Evolutionary conservation across 371 early-diverging fungal genomes (phyloP).

Genomic region (Phascolomyces articulosus): DNA sequence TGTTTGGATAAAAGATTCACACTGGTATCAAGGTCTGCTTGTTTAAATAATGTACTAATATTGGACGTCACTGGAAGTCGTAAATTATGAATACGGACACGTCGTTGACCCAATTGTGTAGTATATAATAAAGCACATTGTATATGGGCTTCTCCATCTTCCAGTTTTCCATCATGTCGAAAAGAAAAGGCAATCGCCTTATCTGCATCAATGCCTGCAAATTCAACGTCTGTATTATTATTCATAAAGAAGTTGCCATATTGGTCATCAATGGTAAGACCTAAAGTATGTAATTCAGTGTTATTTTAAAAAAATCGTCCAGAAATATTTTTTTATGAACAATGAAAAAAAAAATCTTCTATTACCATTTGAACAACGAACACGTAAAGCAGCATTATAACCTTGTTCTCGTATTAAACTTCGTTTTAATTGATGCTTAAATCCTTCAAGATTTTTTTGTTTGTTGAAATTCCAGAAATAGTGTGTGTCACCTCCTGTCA

Average conservation of each 20-base stretch:
- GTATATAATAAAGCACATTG: slow-evolving; percentile 95
- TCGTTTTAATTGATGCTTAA: slow-evolving; percentile 71
- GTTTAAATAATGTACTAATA: slow-evolving; percentile 83
- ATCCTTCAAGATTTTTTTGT: slow-evolving; percentile 63
- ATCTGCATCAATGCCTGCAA: slow-evolving; percentile 86
- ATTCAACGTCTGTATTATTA: slow-evolving; percentile 90
- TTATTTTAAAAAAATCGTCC: no score
- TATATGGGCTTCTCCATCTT: slow-evolving; percentile 84
- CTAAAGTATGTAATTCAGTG: slow-evolving; percentile 28
- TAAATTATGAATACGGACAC: slow-evolving; percentile 91
- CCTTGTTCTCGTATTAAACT: slow-evolving; percentile 79
- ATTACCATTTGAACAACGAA: slow-evolving; percentile 88
- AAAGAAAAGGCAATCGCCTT: slow-evolving; percentile 79
- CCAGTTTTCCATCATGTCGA: slow-evolving; percentile 87
- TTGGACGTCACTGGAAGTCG: slow-evolving; percentile 77
- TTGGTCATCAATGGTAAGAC: slow-evolving; percentile 81
- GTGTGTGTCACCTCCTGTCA: slow-evolving; percentile 91
- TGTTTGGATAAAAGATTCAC: slow-evolving; percentile 83
- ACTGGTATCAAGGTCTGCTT: slow-evolving; percentile 92
- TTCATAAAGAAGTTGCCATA: slow-evolving; percentile 94
- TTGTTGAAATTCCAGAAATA: slow-evolving; percentile 80
- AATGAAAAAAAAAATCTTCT: background rate
- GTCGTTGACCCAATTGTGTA: slow-evolving; percentile 83
- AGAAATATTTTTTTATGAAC: no score
- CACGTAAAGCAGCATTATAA: slow-evolving; percentile 85